Evolutionary conservation across 768 basidiomycete genomes (phyloP).

Genomic region (Phanerochaete sordida): DNA sequence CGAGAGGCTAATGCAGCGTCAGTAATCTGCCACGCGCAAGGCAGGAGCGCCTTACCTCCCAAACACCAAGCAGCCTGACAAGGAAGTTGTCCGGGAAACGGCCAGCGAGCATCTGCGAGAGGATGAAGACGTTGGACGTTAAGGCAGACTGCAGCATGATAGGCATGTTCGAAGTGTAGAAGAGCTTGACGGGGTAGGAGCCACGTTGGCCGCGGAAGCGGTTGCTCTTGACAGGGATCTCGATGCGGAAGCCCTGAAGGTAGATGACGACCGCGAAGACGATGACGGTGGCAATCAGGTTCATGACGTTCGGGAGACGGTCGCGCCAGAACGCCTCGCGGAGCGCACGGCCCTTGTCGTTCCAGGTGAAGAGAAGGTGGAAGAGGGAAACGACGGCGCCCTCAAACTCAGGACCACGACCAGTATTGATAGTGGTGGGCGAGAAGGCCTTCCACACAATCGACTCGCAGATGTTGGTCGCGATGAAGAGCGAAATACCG

Average conservation of each 20-base stretch:
- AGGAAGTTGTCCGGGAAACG: constrained; percentile 92
- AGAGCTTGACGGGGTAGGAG: constrained; percentile 94
- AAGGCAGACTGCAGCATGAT: constrained; percentile 98
- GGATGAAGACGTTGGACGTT: constrained; percentile 91
- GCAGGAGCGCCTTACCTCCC: constrained; percentile 69
- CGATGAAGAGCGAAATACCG: constrained; percentile 98
- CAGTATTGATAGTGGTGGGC: constrained; percentile 96
- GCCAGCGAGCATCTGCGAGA: constrained; percentile 91
- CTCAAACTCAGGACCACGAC: constrained; percentile 96
- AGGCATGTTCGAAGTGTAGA: constrained; percentile 99
- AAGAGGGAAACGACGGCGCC: constrained; percentile 95
- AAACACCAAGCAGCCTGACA: constrained; percentile 89
- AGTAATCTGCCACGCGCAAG: neutral
- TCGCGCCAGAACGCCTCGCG: constrained; percentile 99
- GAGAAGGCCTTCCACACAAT: constrained; percentile 99
- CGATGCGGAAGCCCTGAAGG: constrained; percentile 97
- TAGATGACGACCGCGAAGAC: constrained; percentile 97
- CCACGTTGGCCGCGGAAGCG: constrained; percentile 95
- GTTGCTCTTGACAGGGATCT: constrained; percentile 97
- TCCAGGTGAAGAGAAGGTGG: constrained; percentile 97
- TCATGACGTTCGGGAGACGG: constrained; percentile 96
- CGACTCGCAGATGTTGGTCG: constrained; percentile 99
- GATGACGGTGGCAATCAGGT: constrained; percentile 85
- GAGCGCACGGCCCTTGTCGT: constrained; percentile 95
- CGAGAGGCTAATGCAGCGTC: constrained; percentile 62